These are phyloP conservation scores for Serpula lacrymans DNA, from an alignment of 768 basidiomycete genomes.

Conservation along the genomic window DNA sequence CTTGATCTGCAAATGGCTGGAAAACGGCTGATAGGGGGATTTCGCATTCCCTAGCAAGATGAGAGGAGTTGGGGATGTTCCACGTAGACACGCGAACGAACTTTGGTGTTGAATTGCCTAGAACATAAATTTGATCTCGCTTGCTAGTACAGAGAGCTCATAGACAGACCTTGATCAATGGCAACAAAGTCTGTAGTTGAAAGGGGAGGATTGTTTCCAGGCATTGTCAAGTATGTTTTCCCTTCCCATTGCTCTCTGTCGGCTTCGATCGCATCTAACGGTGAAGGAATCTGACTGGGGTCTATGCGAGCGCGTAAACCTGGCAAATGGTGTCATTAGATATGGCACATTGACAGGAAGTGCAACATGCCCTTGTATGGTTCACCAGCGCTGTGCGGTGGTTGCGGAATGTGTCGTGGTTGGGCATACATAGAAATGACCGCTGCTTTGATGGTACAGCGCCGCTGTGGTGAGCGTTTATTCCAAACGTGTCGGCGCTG, in stretches of 20 bases:
- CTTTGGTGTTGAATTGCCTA: slow-evolving; percentile 89
- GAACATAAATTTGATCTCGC: slow-evolving; percentile 1
- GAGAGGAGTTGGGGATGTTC: slow-evolving; percentile 77
- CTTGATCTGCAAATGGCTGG: slow-evolving; percentile 87
- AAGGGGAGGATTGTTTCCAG: slow-evolving; percentile 66
- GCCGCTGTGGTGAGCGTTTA: too few relatives aligned
- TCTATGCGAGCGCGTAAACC: slow-evolving; percentile 84
- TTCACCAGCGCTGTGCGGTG: slow-evolving; percentile 57
- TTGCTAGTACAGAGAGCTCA: not conserved
- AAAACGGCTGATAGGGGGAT: slow-evolving; percentile 83
- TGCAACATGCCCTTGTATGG: slow-evolving; percentile 37
- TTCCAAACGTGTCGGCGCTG: too few relatives aligned
- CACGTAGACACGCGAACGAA: slow-evolving; percentile 89
- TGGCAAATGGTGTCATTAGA: slow-evolving; percentile 20
- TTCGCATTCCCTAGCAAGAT: slow-evolving; percentile 75
- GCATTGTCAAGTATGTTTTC: slow-evolving; percentile 62
- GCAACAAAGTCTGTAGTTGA: slow-evolving; percentile 85
- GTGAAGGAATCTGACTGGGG: slow-evolving; percentile 87
- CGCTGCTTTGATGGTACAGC: too few relatives aligned
- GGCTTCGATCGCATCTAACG: slow-evolving; percentile 70
- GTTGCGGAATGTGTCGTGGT: slow-evolving; percentile 50
- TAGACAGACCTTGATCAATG: slow-evolving; percentile 77
- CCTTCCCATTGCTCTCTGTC: slow-evolving; percentile 80
- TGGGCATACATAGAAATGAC: too few relatives aligned
- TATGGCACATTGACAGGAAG: not conserved